Evolutionary conservation across 495 filamentous ascomycete genomes (phyloP), one percentile per base, ranked within the genome.

Genomic region (Umbilicaria muhlenbergii): DNA sequence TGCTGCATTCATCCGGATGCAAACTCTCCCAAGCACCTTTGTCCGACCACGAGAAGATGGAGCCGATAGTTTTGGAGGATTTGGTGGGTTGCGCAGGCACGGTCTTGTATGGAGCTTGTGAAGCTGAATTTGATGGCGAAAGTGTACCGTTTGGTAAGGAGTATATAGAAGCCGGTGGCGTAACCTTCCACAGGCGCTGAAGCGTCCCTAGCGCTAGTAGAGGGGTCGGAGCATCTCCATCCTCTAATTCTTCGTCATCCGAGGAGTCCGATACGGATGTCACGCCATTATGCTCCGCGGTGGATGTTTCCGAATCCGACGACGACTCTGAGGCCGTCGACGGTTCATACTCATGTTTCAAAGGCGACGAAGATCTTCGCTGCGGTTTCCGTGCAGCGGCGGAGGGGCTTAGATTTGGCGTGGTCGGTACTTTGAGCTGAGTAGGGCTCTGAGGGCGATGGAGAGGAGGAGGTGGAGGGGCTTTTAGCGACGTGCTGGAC

Each of bases 271-370:
- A 69, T 2, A 63, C 60, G 3, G 66, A 73, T 28, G 64, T 64
- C 35, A 60, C 56, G 38, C 65, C 62, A 46, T 72, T 67, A 35
- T 58, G 68, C 18, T 68, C 63, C 37, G 71, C 66, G 32, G 66
- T 71, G 5, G 66, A 73, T n/a, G 64, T 58, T 24, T 72, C 68
- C 0, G 70, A 71, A 39, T 64, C 67, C 0, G 70, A 70, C 33
- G 65, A 68, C 11, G 63, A 62, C 21, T 74, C 69, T 2, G 82
- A 82, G 41, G 75, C 75, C 34, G 85, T 88, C 1, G 91, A 96
- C 2, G 92, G 92, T 50, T 86, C 83, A 53, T 94, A 99, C 64
- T 99, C 87, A 53, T 95, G 91, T 61, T 99, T 99, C 45, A 99
- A 68, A 8, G 92, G 92, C 8, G 92, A 96, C 4, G 92, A 96